These are phyloP conservation scores for Sphaerosporella brunnea DNA, from an alignment of 495 filamentous ascomycete genomes.

Conservation along the genomic window DNA sequence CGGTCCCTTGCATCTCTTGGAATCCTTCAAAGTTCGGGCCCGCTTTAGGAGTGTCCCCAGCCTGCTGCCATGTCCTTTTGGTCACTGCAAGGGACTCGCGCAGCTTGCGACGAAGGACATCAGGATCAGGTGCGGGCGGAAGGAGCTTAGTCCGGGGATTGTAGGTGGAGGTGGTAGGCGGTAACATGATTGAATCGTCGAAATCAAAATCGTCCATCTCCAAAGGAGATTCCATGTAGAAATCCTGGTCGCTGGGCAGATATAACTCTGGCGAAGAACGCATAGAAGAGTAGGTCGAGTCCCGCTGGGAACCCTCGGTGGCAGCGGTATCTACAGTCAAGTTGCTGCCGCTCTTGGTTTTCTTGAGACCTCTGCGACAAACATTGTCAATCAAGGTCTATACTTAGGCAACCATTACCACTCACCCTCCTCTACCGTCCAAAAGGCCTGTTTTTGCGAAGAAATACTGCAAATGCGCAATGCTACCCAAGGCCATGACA, in stretches of 20 bases:
- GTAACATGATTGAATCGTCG: conserved; percentile 59
- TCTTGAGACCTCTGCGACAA: conserved; percentile 16
- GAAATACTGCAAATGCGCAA: conserved; percentile 94
- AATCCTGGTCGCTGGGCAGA: conserved; percentile 17
- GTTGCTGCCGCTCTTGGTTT: conserved; percentile 10
- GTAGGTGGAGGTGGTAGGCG: conserved; percentile 91
- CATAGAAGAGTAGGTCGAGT: conserved; percentile 27
- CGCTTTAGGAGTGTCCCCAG: conserved; percentile 15
- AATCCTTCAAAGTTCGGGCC: conserved; percentile 37
- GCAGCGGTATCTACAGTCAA: conserved; percentile 19
- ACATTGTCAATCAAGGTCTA: not conserved
- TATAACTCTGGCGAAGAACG: conserved; percentile 26
- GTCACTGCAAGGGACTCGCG: conserved; percentile 46
- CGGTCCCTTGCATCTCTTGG: conserved; percentile 77
- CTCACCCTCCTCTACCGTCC: conserved; percentile 72
- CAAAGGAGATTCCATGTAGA: conserved; percentile 36
- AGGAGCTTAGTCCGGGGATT: conserved; percentile 70
- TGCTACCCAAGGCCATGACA: conserved; percentile 88
- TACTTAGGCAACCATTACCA: not conserved
- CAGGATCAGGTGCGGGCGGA: conserved; percentile 67
- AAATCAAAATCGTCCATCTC: conserved; percentile 40
- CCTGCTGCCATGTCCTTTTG: conserved; percentile 42
- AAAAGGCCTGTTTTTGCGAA: conserved; percentile 86
- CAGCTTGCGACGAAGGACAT: conserved; percentile 59
- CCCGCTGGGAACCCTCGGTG: conserved; percentile 11